Evolutionary conservation across 495 filamentous ascomycete species (phyloP).

Genomic region (Penicillium goetzii): DNA sequence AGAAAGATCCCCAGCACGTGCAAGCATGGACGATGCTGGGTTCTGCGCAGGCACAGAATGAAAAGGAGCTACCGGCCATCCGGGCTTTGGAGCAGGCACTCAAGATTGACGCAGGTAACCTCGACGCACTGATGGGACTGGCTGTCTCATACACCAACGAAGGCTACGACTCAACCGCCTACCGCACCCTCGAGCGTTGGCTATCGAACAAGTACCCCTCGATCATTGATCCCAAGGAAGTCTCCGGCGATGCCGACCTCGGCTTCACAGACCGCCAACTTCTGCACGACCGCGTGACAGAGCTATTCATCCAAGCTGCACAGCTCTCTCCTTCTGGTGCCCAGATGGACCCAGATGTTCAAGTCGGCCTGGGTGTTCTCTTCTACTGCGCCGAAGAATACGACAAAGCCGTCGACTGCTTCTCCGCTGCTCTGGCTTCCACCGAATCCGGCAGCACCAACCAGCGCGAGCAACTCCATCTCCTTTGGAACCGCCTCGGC

Average conservation of each 20-base stretch:
- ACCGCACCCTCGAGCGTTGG: constrained; percentile 96
- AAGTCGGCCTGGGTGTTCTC: constrained; percentile 94
- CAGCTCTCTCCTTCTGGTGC: constrained; percentile 85
- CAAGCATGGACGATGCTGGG: constrained; percentile 94
- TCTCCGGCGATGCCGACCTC: constrained; percentile 72
- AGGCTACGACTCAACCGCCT: constrained; percentile 94
- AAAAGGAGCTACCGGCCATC: constrained; percentile 97
- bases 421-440: constrained; percentile 81
- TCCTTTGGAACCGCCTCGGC: constrained; percentile 97
- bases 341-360: constrained; percentile 96
- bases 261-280: constrained; percentile 91
- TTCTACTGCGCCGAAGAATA: constrained; percentile 98
- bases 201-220: constrained; percentile 87
- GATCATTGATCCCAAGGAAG: constrained; percentile 66
- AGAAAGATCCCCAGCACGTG: constrained; percentile 83
- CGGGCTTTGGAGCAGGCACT: constrained; percentile 93
- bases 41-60: constrained; percentile 92
- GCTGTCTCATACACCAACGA: constrained; percentile 99
- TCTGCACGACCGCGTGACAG: constrained; percentile 87
- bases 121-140: constrained; percentile 89
- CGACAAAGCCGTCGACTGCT: constrained; percentile 98
- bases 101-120: constrained; percentile 82
- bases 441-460: constrained; percentile 79
- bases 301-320: constrained; percentile 88
- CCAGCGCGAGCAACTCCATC: constrained; percentile 75